Base-by-base conservation (phyloP, 1,284 basidiomycete genomes). In the Heterobasidion annosum region DNA sequence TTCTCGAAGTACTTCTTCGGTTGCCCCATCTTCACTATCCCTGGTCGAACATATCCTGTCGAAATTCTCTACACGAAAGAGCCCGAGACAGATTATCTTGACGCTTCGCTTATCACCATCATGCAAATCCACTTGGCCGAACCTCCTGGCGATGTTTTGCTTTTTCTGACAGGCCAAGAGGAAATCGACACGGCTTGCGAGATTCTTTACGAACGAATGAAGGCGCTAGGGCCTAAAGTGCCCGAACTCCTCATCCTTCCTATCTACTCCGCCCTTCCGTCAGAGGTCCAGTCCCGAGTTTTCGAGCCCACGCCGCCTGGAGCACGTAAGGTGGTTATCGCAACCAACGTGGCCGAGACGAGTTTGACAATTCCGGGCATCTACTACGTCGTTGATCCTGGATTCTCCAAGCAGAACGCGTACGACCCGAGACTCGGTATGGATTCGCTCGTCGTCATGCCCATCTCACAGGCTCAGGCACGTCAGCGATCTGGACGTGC, bases 121-220 rank as follows among this genome's bases (percentile, higher is more conserved):
- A 96, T 99, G 89, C 96, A 99, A 71, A 99, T 99, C 61, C 97
- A 99, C 68, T 81, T 98, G 6, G 97, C 96, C 54, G 96, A 98
- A 67, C 96, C 96, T 25, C 91, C 93, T 1, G 97, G 97, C 54
- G 97, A 98, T 67, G 81, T 99, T 62, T 79, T 99, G 1, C 85
- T 99, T 43, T 99, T 99, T 83, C 76, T 99, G 40, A 99, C 97
- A 0, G 97, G 97, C 67, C 94, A 98, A 69, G 95, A 99, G 68
- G 97, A 99, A 69, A 99, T 99, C 61, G 97, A 99, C 69, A 98
- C 95, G 1, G 76, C 94, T 1, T 98, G 94, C 71, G 96, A 99
- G 71, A 97, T 97, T 58, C 77, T 99, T 1, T 98, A 86, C 67
- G 96, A 99, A 67, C 93, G 97, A 34, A 98, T 99, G 90, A 98